Base-by-base conservation (phyloP, 345 rosid species). In the Corymbia maculata region DNA sequence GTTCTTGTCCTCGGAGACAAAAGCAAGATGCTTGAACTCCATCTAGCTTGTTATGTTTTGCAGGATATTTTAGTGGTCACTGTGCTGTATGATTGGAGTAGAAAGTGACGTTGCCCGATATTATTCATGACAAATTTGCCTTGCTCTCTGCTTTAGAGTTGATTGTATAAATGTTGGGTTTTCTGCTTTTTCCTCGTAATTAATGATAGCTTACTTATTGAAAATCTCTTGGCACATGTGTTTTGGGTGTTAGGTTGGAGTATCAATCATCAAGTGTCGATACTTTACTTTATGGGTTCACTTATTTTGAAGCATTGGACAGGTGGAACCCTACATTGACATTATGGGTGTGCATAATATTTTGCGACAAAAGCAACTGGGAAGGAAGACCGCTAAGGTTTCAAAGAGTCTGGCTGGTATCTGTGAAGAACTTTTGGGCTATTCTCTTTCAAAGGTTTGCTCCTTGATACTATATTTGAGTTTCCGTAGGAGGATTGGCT, bases 321-420 rank as follows among this genome's bases (percentile, higher is more conserved):
- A 95, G 98, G 94, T 97, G 90, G 97, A 97, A 90, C 99, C 97
- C 8, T 97, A 95, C 92, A 86, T 97, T 92, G 98, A 96, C 89
- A 95, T 95, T 87, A 89, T 92, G 57, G 89, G 91, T 85, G 51
- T 95, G 88, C 94, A 95, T 91, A 91, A 90, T 89, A 52, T 92
- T 86, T 87, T 95, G 91, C 97, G 93, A 85, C 93, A 91, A 91
- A 96, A 94, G 92, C 94, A 89, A 88, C 87, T 49, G n/a, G 97
- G 95, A 90, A 94, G 92, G 91, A 95, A 91, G 89, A 50, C 87
- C 4, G 91, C 97, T 32, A 97, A 92, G 88, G 95, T 95, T 88
- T 93, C 93, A 82, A 97, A 93, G 91, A 96, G 98, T 91, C 93
- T 97, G 90, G 93, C 97, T 55, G 89, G 92, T 85, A 94, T 96